Base-by-base conservation (phyloP, 495 filamentous ascomycete species). In the Aspergillus sparsus region DNA sequence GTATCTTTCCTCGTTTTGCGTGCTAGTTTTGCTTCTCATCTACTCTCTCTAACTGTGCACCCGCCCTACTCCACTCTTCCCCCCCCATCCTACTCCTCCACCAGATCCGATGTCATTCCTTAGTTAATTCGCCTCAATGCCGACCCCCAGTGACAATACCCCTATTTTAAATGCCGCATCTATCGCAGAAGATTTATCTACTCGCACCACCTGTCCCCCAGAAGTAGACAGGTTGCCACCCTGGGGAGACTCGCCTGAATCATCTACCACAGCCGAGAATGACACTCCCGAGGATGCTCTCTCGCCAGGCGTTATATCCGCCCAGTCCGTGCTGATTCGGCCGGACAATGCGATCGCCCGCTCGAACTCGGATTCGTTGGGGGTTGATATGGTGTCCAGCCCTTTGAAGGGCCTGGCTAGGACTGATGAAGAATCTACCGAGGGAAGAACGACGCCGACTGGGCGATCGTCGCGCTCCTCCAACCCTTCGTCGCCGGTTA, bases 141-240 rank as follows among this genome's bases (percentile, higher is more conserved):
- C 84, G 64, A 87, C 84, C 55, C 82, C 81, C 59, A 80, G 77
- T 73, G 72, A 81, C 71, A 77, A 75, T 70, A 74, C 74, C 60
- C 67, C 71, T 59, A 63, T 62, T 39, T 71, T 77, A 57, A 64
- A 64, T 74, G 66, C 69, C 35, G 72, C 76, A 60, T 78, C 80
- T 68, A 81, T 77, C 73, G 71, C 62, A 69, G 76, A 71, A 55
- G 81, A 80, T 63, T 71, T 77, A 61, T 75, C 76, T 55, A 69
- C 71, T 60, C 84, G 81, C 68, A 72, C 79, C 45, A 78, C 82
- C 60, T 87, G 84, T 74, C 85, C 84, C 35, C 83, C 84, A 21
- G 85, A 87, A 57, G 61, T 69, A 32, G 77, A 81, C 58, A 70
- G 79, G 58, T 60, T 71, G 34, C 64, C 76, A 11, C 56, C 69